Evolutionary conservation across 306 rosid genomes (phyloP), one percentile per base, ranked within the genome.

Genomic region (Cyamopsis tetragonoloba): DNA sequence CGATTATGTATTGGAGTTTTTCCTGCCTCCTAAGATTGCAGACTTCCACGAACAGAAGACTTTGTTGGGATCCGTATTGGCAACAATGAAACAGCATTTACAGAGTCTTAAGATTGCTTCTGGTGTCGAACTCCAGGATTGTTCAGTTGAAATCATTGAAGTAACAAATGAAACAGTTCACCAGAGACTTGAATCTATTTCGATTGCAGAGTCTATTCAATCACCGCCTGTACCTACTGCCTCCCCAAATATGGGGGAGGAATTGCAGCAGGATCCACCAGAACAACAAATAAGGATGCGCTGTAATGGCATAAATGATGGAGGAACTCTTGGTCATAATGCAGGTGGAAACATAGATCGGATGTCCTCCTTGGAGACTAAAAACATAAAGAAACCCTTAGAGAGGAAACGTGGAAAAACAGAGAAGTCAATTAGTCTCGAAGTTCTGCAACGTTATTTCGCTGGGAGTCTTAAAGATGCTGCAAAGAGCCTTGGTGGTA

Each of bases 391-490:
- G 78, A 95, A 85, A 82, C 72, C 83, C 5, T 69, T 81, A 0
- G 92, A 83, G 79, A 88, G 90, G 63, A 95, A 88, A 60, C 95
- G 92, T 35, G 97, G 99, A 20, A 90, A 95, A 83, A 81, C 99
- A 7, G 99, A 95, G 83, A 95, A 95, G 78, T 90, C 96, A 55
- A 82, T 95, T 28, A 90, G 96, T 73, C 85, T 95, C 17, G 97
- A 90, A 51, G 96, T 95, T 67, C 69, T 95, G 49, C 99, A 95
- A 62, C 89, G 82, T 48, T 80, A 95, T 74, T 95, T 93, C 42
- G 86, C 99, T 43, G 96, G 97, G 74, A 95, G 97, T 69, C 99
- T 93, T 71, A 95, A 95, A 77, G 97, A 95, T 82, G 97, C 99
- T 73, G 99, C 97, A 31, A 95, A 88, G 85, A 88, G 91, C 83